Evolutionary conservation across 805 yeast genomes (phyloP), one percentile per base, ranked within the genome.

Genomic region (Metschnikowia henanensis): DNA sequence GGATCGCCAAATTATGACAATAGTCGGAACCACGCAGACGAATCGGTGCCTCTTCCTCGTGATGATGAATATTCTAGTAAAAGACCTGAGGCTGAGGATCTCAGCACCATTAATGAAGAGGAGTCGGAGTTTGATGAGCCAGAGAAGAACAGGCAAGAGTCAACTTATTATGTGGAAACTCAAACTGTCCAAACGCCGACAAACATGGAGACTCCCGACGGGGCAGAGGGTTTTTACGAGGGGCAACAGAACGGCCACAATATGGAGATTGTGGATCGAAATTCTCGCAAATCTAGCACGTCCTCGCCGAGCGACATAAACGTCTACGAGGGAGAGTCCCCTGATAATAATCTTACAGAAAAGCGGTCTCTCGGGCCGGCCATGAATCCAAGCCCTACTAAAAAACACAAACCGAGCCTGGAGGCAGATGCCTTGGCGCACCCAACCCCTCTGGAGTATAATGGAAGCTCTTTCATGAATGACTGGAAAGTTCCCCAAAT

Each of bases 401-500:
- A 47, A 34, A 34, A 39, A 16, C 50, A 36, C 21, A 32, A 38
- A 16, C 16, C 35, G 5, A 34, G n/a, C 29, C 10, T 23, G 13
- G 39, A 28, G 5, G 29, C 30, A 16, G 5, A n/a, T n/a, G n/a
- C n/a, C n/a, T n/a, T n/a, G n/a, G n/a, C n/a, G n/a, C n/a, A n/a
- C n/a, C n/a, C n/a, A n/a, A n/a, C n/a, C n/a, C n/a, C n/a, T n/a
- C n/a, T n/a, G n/a, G n/a, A n/a, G n/a, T n/a, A n/a, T n/a, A n/a
- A n/a, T n/a, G n/a, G n/a, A n/a, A n/a, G n/a, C n/a, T n/a, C n/a
- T n/a, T n/a, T n/a, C n/a, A n/a, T n/a, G n/a, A n/a, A 52, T 3
- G 57, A 59, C 22, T 61, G 51, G 15, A 56, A 61, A 31, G 65
- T 63, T 39, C 47, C 45, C 3, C 65, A 69, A 4, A 72, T 72